Conservation (phyloP, 2,329 filamentous ascomycete species). For the Malbranchea cinnamomea region DNA sequence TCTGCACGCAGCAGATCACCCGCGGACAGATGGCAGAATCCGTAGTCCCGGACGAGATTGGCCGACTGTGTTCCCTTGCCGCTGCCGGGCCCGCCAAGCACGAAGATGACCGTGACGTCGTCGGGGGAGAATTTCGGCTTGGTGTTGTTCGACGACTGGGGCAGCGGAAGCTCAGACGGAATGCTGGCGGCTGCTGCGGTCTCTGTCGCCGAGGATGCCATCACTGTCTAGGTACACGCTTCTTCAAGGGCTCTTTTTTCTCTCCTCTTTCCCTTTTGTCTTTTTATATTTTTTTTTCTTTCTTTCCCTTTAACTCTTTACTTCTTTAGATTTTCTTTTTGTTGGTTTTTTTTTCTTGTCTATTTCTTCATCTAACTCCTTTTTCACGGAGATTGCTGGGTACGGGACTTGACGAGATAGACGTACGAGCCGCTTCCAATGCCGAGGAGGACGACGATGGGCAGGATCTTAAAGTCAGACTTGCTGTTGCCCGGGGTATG, state of each 20-base stretch:
- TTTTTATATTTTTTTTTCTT: too few relatives aligned
- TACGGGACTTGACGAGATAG: constrained; percentile 35
- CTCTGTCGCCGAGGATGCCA: constrained; percentile 11
- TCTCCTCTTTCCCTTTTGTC: too few relatives aligned
- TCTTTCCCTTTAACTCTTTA: too few relatives aligned
- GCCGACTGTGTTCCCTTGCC: constrained; percentile 95
- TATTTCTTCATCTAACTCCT: too few relatives aligned
- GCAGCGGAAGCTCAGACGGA: constrained; percentile 24
- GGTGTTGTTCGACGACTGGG: constrained; percentile 37
- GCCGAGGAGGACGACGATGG: constrained; percentile 30
- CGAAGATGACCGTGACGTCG: constrained; percentile 87
- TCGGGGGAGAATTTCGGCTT: constrained; percentile 59
- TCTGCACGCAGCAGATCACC: constrained; percentile 89
- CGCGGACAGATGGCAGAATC: constrained; percentile 84
- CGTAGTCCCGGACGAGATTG: constrained; percentile 72
- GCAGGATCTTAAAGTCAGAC: constrained; percentile 28
- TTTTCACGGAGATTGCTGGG: constrained; percentile 18
- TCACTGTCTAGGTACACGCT: too few relatives aligned
- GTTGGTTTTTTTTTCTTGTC: too few relatives aligned
- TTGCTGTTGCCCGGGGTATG: constrained; percentile 14
- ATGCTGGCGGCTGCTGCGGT: constrained; percentile 14
- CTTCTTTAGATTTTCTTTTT: too few relatives aligned
- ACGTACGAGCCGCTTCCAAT: constrained; percentile 36
- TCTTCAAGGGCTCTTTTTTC: too few relatives aligned
- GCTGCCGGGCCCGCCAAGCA: constrained; percentile 86